These are phyloP conservation scores for Zygoascus hellenicus DNA, from an alignment of 1,139 yeast genomes.

Conservation along the genomic window DNA sequence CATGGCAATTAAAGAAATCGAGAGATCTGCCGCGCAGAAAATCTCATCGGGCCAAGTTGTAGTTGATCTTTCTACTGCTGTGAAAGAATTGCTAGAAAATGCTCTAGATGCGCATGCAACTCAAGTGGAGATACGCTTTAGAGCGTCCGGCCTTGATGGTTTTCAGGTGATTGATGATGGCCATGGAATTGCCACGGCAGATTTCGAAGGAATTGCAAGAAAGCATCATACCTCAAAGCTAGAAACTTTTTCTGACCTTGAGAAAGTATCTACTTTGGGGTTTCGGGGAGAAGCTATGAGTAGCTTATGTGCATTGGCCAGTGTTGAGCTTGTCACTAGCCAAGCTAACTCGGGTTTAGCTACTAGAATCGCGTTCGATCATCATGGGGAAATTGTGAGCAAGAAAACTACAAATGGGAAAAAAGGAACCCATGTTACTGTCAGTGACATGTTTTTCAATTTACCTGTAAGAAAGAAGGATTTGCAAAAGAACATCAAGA, in stretches of 20 bases:
- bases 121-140: conserved; percentile 58
- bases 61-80: conserved; percentile 65
- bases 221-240: conserved; percentile 83
- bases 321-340: conserved; percentile 51
- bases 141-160: conserved; percentile 69
- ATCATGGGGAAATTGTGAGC: conserved; percentile 45
- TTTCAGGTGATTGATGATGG: conserved; percentile 77
- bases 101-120: conserved; percentile 72
- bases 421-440: conserved; percentile 51
- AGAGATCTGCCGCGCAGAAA: conserved; percentile 50
- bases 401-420: conserved; percentile 34
- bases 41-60: conserved; percentile 94
- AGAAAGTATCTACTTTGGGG: conserved; percentile 37
- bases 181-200: conserved; percentile 55
- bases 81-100: conserved; percentile 84
- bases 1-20: conserved; percentile 36
- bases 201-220: conserved; percentile 56
- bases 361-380: conserved; percentile 46
- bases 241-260: conserved; percentile 48
- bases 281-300: conserved; percentile 37
- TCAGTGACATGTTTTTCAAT: conserved; percentile 47
- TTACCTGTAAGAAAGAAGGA: conserved; percentile 68
- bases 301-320: conserved; percentile 35
- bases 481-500: conserved; percentile 57
- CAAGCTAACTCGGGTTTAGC: conserved; percentile 50